Evolutionary conservation across 495 filamentous ascomycete species (phyloP).

Genomic region (Aspergillus cristatus): DNA sequence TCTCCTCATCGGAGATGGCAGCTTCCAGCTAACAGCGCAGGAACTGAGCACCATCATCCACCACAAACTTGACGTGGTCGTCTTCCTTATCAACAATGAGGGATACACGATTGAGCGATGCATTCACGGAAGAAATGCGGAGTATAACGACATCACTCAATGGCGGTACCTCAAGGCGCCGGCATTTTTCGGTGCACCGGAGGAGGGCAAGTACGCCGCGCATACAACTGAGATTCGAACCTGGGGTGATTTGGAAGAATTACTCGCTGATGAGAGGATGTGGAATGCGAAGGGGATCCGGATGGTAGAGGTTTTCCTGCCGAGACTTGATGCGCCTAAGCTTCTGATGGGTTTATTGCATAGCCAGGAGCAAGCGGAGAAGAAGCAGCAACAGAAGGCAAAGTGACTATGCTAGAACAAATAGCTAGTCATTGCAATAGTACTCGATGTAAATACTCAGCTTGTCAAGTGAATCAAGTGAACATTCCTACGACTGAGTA

Average conservation of each 20-base stretch:
- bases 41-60: constrained; percentile 68
- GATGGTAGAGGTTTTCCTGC: constrained; percentile 28
- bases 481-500: too few relatives aligned
- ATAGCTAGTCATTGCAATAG: too few relatives aligned
- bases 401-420: too few relatives aligned
- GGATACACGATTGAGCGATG: constrained; percentile 64
- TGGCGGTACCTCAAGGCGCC: constrained; percentile 48
- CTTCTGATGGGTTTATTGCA: constrained; percentile 7
- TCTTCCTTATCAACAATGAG: constrained; percentile 66
- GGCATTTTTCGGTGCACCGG: constrained; percentile 22
- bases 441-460: too few relatives aligned
- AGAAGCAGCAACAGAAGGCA: background rate
- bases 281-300: constrained; percentile 24
- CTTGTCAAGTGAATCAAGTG: too few relatives aligned
- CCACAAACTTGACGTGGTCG: constrained; percentile 53
- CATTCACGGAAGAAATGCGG: constrained; percentile 58
- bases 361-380: constrained; percentile 5
- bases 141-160: constrained; percentile 58
- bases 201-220: constrained; percentile 7
- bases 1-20: constrained; percentile 73
- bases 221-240: constrained; percentile 4
- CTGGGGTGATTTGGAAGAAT: constrained; percentile 8
- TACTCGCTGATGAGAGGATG: constrained; percentile 15
- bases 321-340: constrained; percentile 16
- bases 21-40: constrained; percentile 67